Percentiles rank a stretch among this genome's conserved stretches.
These are phyloP conservation scores for Saprolegnia parasitica DNA, from an alignment of 352 stramenopile genomes.

Conservation along the genomic window DNA sequence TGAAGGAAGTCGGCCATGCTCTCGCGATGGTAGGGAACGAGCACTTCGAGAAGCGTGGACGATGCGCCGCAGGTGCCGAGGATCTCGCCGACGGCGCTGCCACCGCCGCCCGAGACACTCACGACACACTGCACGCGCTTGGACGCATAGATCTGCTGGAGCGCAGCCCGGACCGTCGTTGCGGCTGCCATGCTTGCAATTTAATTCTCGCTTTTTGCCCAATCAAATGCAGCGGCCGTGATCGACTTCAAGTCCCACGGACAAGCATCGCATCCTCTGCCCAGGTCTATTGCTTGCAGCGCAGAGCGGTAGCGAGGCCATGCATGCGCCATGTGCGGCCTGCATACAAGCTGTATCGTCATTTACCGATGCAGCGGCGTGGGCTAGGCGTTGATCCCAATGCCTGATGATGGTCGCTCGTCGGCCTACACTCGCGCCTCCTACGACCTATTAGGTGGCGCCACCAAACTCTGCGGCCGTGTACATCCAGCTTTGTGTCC, in stretches of 20 bases:
- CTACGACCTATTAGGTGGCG: too few relatives aligned
- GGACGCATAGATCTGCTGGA: constrained; percentile 25
- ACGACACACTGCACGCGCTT: constrained; percentile 26
- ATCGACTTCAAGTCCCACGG: neutral
- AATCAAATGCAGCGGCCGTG: neutral
- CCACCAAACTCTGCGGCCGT: too few relatives aligned
- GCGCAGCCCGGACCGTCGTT: neutral
- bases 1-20: constrained; percentile 23
- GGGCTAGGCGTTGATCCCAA: too few relatives aligned
- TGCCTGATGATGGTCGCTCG: too few relatives aligned
- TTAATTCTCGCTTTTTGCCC: neutral
- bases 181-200: constrained; percentile 6
- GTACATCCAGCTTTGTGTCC: too few relatives aligned
- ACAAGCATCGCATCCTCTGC: too few relatives aligned
- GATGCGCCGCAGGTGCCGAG: constrained; percentile 23
- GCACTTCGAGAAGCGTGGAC: constrained; percentile 23
- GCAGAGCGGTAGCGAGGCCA: too few relatives aligned
- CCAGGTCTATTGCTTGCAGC: too few relatives aligned
- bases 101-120: constrained; percentile 22
- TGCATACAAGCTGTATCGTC: too few relatives aligned
- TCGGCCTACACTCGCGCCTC: too few relatives aligned
- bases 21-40: constrained; percentile 20
- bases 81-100: constrained; percentile 17
- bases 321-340: too few relatives aligned
- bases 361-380: too few relatives aligned